Evolutionary conservation across 805 yeast genomes (phyloP).

Genomic region (Komagataella mondaviorum): DNA sequence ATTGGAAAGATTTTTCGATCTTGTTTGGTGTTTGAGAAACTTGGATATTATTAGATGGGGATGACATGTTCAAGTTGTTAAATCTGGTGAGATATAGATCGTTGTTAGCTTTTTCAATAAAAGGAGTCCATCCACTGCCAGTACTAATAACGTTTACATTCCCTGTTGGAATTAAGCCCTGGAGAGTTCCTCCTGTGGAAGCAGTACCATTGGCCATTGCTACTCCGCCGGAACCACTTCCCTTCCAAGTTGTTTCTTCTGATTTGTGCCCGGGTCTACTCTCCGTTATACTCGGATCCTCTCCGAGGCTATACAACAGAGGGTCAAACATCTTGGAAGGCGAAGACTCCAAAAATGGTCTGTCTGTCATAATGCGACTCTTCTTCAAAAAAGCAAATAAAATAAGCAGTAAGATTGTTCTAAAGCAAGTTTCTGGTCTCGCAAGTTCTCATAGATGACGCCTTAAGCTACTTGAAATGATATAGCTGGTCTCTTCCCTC

Average conservation of each 20-base stretch:
- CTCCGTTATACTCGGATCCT: neutral
- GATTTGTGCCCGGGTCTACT: neutral
- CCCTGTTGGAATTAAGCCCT: neutral
- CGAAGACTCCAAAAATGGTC: slow-evolving; percentile 1
- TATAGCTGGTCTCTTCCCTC: neutral
- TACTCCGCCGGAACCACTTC: neutral
- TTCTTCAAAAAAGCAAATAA: neutral
- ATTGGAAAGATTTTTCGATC: slow-evolving; percentile 1
- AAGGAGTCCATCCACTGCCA: neutral
- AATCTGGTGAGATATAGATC: neutral
- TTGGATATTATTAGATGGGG: neutral
- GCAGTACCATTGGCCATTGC: neutral
- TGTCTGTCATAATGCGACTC: neutral
- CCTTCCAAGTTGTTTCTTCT: neutral
- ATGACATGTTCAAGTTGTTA: neutral
- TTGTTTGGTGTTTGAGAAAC: neutral
- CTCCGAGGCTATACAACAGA: neutral
- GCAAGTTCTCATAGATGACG: neutral
- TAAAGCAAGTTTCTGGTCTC: neutral
- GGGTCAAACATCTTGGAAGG: slow-evolving; percentile 3
- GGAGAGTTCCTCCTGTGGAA: neutral
- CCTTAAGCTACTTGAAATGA: neutral
- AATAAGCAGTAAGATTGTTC: neutral
- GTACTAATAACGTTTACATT: neutral
- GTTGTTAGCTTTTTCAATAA: neutral